These are phyloP conservation scores for Hordeum pubiflorum DNA, from an alignment of 202 grass and related monocot genomes.

Conservation along the genomic window DNA sequence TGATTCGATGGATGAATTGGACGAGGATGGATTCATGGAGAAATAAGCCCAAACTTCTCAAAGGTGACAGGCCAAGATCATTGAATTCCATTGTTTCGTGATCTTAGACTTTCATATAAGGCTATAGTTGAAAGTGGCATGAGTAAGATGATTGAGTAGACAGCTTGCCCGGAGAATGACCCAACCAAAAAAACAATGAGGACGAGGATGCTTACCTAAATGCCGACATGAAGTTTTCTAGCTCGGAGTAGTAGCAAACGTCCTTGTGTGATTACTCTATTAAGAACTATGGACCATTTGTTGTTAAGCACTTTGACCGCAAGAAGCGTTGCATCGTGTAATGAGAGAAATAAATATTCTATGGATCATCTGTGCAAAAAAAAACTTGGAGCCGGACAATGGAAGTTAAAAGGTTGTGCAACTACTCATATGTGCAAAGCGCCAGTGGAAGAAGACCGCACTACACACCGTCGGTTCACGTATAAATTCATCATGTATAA, in stretches of 20 bases:
- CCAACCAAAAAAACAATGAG: neutral
- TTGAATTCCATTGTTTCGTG: neutral
- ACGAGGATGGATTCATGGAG: neutral
- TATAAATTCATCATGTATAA: neutral
- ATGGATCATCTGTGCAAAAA: neutral
- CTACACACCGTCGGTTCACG: neutral
- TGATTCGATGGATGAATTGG: neutral
- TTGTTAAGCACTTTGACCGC: neutral
- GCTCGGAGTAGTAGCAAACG: neutral
- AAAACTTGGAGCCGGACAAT: too few relatives aligned
- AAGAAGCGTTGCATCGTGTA: neutral
- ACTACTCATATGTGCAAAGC: too few relatives aligned
- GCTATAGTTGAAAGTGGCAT: neutral
- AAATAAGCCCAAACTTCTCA: neutral
- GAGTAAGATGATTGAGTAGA: neutral
- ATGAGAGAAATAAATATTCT: too few relatives aligned
- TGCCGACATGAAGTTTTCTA: neutral
- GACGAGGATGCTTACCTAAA: neutral
- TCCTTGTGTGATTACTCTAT: neutral
- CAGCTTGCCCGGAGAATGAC: neutral
- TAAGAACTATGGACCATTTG: neutral
- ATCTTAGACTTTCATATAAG: neutral
- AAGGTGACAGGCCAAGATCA: neutral
- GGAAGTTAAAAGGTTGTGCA: too few relatives aligned
- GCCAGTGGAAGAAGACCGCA: neutral